A percentile compares a stretch with the other conserved stretches of the same genome.
phyloP scores from a whole-genome alignment of 2,329 filamentous ascomycete genomes.

The Talaromyces sp. region DNA sequence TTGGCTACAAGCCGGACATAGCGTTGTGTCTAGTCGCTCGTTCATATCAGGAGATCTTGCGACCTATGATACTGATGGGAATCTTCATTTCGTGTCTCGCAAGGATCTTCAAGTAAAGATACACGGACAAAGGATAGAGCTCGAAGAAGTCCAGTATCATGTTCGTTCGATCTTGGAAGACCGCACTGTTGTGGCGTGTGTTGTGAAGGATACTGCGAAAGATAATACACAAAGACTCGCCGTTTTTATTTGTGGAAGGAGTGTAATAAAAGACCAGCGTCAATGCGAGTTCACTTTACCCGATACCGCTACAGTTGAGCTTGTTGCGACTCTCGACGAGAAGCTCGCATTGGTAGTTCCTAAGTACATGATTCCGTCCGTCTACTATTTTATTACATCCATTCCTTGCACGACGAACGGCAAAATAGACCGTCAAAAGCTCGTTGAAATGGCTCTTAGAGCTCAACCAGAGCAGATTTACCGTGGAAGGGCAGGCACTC shows the following conservation, averaged over 20 bases:
- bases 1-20: conserved; percentile 27
- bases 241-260: not conserved
- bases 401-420: not conserved
- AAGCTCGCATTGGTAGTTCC: not conserved
- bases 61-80: conserved; percentile 37
- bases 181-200: not conserved
- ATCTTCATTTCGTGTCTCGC: conserved; percentile 29
- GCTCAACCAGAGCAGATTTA: not conserved
- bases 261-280: not conserved
- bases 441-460: not conserved
- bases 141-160: conserved; percentile 33
- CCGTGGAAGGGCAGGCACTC: not conserved
- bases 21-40: not conserved
- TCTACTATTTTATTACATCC: not conserved
- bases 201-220: not conserved
- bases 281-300: not conserved
- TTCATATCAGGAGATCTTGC: conserved; percentile 25
- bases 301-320: not conserved
- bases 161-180: not conserved
- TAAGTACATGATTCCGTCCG: conserved; percentile 11
- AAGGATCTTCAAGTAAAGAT: conserved; percentile 42
- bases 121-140: conserved; percentile 43
- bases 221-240: not conserved
- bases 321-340: not conserved
- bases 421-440: conserved; percentile 7